phyloP scores from a whole-genome alignment of 1,139 yeast species.

The Hanseniaspora uvarum region DNA sequence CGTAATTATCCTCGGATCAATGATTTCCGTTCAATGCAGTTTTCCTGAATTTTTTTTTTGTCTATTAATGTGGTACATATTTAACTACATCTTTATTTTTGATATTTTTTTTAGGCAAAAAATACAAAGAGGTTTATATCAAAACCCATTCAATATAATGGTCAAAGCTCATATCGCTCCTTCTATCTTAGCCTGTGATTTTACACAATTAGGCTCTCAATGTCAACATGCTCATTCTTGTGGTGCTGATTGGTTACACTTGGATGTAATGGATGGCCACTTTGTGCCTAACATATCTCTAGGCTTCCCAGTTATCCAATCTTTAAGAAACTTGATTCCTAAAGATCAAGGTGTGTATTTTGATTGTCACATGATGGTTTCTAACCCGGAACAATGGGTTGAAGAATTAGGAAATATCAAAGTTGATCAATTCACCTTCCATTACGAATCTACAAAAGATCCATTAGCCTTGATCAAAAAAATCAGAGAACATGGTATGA shows the following conservation, averaged over 20 bases:
- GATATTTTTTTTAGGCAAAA: neutral
- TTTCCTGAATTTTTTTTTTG: neutral
- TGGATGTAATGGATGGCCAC: conserved; percentile 98
- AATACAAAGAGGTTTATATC: neutral
- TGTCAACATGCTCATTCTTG: conserved; percentile 70
- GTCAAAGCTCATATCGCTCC: conserved; percentile 87
- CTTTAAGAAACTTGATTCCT: conserved; percentile 71
- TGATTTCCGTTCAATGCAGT: neutral
- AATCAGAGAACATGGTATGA: conserved; percentile 73
- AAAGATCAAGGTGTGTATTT: conserved; percentile 52
- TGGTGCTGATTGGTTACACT: conserved; percentile 91
- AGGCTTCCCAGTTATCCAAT: conserved; percentile 81
- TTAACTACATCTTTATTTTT: neutral
- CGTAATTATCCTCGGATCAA: neutral
- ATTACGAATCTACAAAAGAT: conserved; percentile 81
- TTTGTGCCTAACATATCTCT: conserved; percentile 93
- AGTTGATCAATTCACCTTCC: conserved; percentile 94
- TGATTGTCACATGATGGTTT: conserved; percentile 98
- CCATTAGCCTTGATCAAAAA: conserved; percentile 64
- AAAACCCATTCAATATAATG: conserved; percentile 34
- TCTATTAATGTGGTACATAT: neutral
- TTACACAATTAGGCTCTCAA: conserved; percentile 77
- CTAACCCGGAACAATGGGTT: conserved; percentile 92
- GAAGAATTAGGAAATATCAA: conserved; percentile 88
- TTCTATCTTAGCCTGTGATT: conserved; percentile 88